Conservation (phyloP, 2,329 filamentous ascomycete species). For the Paracamarosporium sp. region DNA sequence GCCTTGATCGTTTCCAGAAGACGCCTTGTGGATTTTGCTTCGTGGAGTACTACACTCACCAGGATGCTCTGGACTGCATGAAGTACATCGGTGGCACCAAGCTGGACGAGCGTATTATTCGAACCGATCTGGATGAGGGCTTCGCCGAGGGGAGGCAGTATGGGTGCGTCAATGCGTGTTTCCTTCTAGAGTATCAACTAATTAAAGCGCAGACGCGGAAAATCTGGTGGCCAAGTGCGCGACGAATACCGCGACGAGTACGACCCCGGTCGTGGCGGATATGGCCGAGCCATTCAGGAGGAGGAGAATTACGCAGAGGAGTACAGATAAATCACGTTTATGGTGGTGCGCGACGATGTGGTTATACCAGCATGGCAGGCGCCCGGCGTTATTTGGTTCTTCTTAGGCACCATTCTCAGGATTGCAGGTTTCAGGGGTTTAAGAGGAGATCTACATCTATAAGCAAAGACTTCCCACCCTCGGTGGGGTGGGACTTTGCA, state of each 20-base stretch:
- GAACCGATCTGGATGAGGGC: constrained; percentile 93
- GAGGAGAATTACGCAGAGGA: constrained; percentile 53
- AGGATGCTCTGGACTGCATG: constrained; percentile 96
- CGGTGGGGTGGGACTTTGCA: neutral
- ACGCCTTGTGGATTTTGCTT: constrained; percentile 99
- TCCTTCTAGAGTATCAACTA: constrained; percentile 10
- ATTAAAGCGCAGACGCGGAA: constrained; percentile 67
- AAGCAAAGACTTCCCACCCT: neutral
- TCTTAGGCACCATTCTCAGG: neutral
- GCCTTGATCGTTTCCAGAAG: constrained; percentile 94
- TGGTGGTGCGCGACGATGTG: neutral
- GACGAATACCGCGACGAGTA: constrained; percentile 98
- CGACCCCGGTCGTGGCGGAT: constrained; percentile 90
- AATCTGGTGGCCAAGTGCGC: constrained; percentile 94
- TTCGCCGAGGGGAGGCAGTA: constrained; percentile 97
- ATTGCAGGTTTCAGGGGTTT: neutral
- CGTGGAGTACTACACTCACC: constrained; percentile 98
- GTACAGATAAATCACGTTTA: constrained; percentile 29
- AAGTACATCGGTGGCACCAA: constrained; percentile 99
- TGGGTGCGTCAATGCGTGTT: constrained; percentile 58
- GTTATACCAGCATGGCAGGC: constrained; percentile 17
- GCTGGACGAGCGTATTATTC: constrained; percentile 94
- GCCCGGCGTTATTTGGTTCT: constrained; percentile 14
- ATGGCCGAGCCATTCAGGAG: constrained; percentile 64
- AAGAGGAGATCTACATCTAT: neutral